Evolutionary conservation across 768 basidiomycete species (phyloP), one percentile per base, ranked within the genome.

Genomic region (Naematelia aurantialba): DNA sequence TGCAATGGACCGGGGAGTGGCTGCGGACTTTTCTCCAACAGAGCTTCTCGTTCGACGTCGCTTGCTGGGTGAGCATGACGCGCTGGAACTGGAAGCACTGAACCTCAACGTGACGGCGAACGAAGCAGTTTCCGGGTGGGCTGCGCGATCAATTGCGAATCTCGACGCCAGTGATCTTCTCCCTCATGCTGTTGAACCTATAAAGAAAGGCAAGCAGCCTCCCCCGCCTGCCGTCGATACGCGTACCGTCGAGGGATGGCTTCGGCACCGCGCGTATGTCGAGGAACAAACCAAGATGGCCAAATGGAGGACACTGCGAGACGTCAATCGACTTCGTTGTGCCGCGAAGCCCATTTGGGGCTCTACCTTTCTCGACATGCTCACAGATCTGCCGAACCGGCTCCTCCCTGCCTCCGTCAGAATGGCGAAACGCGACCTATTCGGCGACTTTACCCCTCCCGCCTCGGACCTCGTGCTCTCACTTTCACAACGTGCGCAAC

Each of bases 321-420:
- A 88, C 68, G 75, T 90, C 63, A 96, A 96, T 72, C 79, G 81
- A 29, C 78, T 85, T 22, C 85, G 89, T 11, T 92, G 89, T 75
- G 77, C 61, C 5, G 63, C 59, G 4, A 44, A 53, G 19, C 81
- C 81, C 0, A 52, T 82, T 30, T 79, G 78, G 59, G 68, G 79
- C 10, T 53, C 61, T 26, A 78, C 77, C 4, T 59, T 76, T 12
- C 63, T 78, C 17, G 21, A 58, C 4, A 51, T 66, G 48, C 56
- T 78, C 75, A 79, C 4, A 63, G 69, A 39, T 68, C 69, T 34
- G 77, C 84, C 65, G 62, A 79, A 66, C 71, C 56, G 46, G 19
- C 54, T 69, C 5, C 46, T 66, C 3, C 73, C 72, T 1, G 29
- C 52, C 12, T 46, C 51, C 25, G 52, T 64, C 1, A 17, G 30